phyloP scores from a whole-genome alignment of 2,329 filamentous ascomycete species.

The Calonectria pseudoturangicola region DNA sequence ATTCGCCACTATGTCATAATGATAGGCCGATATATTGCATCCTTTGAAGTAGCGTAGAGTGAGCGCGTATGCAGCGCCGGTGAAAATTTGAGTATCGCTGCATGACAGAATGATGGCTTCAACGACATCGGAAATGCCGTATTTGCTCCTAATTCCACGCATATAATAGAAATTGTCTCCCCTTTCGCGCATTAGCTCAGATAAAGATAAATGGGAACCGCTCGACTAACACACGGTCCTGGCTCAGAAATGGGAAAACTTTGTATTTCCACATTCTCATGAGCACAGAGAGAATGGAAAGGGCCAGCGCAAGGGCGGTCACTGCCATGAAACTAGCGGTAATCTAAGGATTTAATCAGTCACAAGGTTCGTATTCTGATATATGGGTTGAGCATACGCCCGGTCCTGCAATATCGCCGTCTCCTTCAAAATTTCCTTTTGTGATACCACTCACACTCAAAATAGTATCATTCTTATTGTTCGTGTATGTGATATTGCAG shows the following conservation, averaged over 20 bases:
- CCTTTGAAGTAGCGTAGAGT: constrained; percentile 30
- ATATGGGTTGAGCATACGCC: constrained; percentile 4
- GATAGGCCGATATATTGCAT: constrained; percentile 35
- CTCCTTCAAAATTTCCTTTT: constrained; percentile 14
- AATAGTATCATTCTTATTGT: neutral
- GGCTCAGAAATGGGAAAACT: constrained; percentile 25
- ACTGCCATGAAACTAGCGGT: constrained; percentile 30
- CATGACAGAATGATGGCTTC: constrained; percentile 40
- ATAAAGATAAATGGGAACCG: too few relatives aligned
- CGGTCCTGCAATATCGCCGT: constrained; percentile 28
- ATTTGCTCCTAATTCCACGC: too few relatives aligned
- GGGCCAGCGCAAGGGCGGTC: constrained; percentile 24
- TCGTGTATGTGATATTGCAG: constrained; percentile 17
- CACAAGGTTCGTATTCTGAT: too few relatives aligned
- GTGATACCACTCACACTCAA: constrained; percentile 6
- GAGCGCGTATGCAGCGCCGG: constrained; percentile 38
- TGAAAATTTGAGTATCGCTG: constrained; percentile 40
- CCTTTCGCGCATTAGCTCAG: too few relatives aligned
- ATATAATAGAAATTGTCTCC: too few relatives aligned
- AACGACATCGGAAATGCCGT: constrained; percentile 6
- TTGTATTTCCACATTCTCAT: constrained; percentile 29
- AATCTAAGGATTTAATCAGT: constrained; percentile 19
- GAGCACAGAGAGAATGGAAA: constrained; percentile 29
- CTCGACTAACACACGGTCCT: neutral
- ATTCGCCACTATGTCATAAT: constrained; percentile 41